Evolutionary conservation across 2,329 filamentous ascomycete genomes (phyloP), one percentile per base, ranked within the genome.

Genomic region (Fusarium anthophilum): DNA sequence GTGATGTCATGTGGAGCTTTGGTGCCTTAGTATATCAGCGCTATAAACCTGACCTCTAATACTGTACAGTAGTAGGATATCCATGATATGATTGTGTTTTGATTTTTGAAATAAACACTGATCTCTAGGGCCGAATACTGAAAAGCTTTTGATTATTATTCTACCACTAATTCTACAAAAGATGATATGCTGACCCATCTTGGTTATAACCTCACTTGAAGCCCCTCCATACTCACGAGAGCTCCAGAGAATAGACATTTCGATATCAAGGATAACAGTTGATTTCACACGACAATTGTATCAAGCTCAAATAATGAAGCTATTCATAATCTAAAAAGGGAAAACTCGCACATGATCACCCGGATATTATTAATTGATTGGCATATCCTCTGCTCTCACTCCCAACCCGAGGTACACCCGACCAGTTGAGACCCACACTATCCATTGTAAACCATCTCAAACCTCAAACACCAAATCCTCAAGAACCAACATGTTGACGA

Each of bases 1-100:
- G 70, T 75, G 72, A 79, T 75, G 73, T 79, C 77, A 79, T 79
- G 69, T 69, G 70, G 70, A 75, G 76, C 72, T 64, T 50, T 1
- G 32, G 32, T 35, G 32, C 32, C 15, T 35, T 35, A 35, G 32
- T 35, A 58, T 28, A 65, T 41, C 35, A 51, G 38, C 54, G 32
- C 50, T 30, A 50, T 61, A 38, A 17, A 38, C 15, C 32, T 32
- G 48, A 32, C 14, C 37, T 17, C 20, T 32, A 45, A 45, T 48
- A n/a, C n/a, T n/a, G n/a, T n/a, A n/a, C n/a, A n/a, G n/a, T n/a
- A 57, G 22, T 13, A 28, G 14, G 12, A 22, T 64, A 62, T 28
- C 38, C 20, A 65, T 37, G 35, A 28, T 20, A 26, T 48, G 28
- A 35, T 24, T n/a, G 28, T 45, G 28, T 6, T 28, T 20, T 10